Base-by-base conservation (phyloP, 257 asterid genomes). In the Anisodus tanguticus region DNA sequence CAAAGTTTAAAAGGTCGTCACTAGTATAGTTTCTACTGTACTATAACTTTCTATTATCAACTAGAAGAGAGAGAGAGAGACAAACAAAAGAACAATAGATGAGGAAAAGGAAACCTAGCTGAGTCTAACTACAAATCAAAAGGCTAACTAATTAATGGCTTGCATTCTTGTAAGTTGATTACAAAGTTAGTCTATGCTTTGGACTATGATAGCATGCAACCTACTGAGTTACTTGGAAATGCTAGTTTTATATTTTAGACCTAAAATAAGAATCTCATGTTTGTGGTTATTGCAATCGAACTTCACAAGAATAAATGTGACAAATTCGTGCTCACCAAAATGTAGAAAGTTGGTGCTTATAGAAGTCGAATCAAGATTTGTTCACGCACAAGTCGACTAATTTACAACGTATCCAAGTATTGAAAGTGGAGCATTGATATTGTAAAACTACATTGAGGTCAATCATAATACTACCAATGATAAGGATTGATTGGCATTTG, bases 191-290 rank as follows among this genome's bases (percentile, higher is more conserved):
- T 49, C 58, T 43, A 17, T 45, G 35, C 58, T 71, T 71, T 19
- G 80, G 80, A 71, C 39, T 71, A 31, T 31, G 35, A 71, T 45
- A 12, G 17, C 58, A n/a, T 17, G 2, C 16, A 3, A 8, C 1
- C 35, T 70, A 70, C 26, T 70, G 79, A 41, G 55, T 41, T 22
- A 16, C 35, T 70, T 70, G 55, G 79, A 69, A 41, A 16, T 70
- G 31, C 35, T 15, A 69, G 5, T 0, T 69, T 69, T 69, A 8
- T 39, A 69, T 8, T 69, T 69, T 69, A 39, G 31, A 15, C 31
- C 78, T 69, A 39, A 15, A 69, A 69, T 9, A 69, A 69, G 79
- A 70, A 70, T 16, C 37, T 70, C 80, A 41, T 6, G n/a, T 74
- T 74, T 19, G 41, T 31, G 60, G 47, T 74, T 10, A 19, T 1